A percentile compares a stretch with the other conserved stretches of the same genome.
Conservation (phyloP, 257 asterid species). For the Ligustrum vulgare region DNA sequence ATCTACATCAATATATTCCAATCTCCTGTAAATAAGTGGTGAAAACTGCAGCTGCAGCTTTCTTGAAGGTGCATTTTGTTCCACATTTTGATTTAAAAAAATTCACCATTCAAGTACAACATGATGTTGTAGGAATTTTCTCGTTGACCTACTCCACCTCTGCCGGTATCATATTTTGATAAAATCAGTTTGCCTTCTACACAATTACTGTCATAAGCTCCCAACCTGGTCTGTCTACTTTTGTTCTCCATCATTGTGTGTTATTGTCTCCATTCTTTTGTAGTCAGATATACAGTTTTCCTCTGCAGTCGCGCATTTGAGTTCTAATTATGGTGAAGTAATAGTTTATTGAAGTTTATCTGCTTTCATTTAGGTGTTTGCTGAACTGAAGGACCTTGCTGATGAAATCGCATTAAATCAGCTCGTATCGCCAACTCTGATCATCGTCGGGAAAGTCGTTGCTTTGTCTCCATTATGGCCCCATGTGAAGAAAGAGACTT, state of each 20-base stretch:
- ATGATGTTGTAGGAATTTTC: not conserved
- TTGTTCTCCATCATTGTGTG: not conserved
- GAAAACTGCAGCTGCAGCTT: no score
- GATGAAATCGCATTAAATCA: conserved; percentile 52
- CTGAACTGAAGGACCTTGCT: conserved; percentile 69
- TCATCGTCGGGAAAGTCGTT: conserved; percentile 83
- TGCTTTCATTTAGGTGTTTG: conserved; percentile 56
- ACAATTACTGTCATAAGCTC: no score
- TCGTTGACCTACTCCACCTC: not conserved
- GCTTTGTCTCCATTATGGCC: conserved; percentile 83
- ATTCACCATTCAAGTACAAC: not conserved
- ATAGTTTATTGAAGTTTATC: not conserved
- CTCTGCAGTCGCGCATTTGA: not conserved
- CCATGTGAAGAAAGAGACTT: conserved; percentile 32
- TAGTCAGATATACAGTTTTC: not conserved
- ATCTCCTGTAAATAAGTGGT: no score
- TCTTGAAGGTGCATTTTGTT: not conserved
- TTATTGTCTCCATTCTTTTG: no score
- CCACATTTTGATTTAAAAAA: not conserved
- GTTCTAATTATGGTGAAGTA: not conserved
- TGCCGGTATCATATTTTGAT: no score
- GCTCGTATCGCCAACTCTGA: conserved; percentile 73
- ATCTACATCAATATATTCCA: not conserved
- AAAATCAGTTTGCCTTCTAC: no score
- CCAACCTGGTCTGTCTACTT: no score